Conservation (phyloP, 225 moss, liverwort and hornwort species). For the Marchantia paleacea region DNA sequence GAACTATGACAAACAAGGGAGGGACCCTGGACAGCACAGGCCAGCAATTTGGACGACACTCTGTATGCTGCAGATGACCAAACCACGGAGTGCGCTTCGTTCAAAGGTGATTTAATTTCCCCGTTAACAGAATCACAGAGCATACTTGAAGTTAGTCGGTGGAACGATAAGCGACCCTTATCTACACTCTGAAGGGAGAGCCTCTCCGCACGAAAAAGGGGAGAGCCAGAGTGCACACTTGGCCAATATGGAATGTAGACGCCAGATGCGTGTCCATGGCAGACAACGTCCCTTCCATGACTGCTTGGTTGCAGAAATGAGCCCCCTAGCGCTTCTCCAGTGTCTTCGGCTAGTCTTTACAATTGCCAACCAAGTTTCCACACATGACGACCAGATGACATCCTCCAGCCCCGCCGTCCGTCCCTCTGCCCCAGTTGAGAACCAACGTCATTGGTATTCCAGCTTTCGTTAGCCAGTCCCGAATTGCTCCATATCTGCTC, state of each 20-base stretch:
- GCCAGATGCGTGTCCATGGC: constrained; percentile 12
- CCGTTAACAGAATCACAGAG: neutral
- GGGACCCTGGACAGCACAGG: too few relatives aligned
- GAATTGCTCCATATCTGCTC: neutral
- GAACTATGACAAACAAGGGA: neutral
- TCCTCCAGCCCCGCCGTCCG: neutral
- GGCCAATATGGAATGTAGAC: neutral
- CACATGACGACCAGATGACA: neutral
- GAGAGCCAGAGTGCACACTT: constrained; percentile 1
- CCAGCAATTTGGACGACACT: neutral
- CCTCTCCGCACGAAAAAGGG: neutral
- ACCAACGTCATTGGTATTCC: neutral
- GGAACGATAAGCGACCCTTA: neutral
- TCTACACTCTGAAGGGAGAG: neutral
- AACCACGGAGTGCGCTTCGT: neutral
- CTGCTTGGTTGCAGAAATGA: neutral
- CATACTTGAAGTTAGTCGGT: neutral
- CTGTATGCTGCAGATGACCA: neutral
- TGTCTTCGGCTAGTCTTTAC: neutral
- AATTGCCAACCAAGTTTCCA: neutral
- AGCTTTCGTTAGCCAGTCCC: neutral
- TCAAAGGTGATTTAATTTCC: neutral
- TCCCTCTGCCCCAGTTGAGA: neutral
- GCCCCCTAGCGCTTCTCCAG: neutral
- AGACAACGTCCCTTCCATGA: constrained; percentile 9